Conservation (phyloP, 129 eudicot genomes). For the Logfia minima region DNA sequence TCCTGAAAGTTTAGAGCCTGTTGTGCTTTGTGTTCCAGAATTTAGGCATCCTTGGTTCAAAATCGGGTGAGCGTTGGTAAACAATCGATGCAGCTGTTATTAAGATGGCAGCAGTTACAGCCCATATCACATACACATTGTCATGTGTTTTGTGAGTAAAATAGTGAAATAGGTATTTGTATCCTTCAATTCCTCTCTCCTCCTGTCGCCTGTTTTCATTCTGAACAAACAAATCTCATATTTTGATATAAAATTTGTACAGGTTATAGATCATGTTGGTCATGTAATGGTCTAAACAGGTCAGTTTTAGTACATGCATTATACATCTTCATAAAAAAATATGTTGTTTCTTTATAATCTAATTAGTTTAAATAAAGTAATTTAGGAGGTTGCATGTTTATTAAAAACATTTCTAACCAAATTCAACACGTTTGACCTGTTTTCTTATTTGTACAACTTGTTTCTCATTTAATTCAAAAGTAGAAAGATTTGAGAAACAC, state of each 20-base stretch:
- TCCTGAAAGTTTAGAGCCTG: slow-evolving; percentile 10
- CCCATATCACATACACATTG: slow-evolving; percentile 69
- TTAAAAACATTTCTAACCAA: too few relatives aligned
- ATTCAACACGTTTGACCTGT: not conserved
- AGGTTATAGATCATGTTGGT: not conserved
- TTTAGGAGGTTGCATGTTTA: too few relatives aligned
- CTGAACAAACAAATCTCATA: slow-evolving; percentile 37
- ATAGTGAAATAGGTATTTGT: slow-evolving; percentile 56
- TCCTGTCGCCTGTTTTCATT: slow-evolving; percentile 58
- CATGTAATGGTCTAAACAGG: not conserved
- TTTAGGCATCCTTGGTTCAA: slow-evolving; percentile 48
- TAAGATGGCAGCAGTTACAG: slow-evolving; percentile 73
- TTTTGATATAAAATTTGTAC: not conserved
- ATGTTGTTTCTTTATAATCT: too few relatives aligned
- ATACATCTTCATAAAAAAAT: too few relatives aligned
- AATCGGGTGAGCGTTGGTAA: slow-evolving; percentile 56
- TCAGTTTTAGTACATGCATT: not conserved
- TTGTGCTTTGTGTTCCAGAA: slow-evolving; percentile 44
- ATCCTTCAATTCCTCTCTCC: slow-evolving; percentile 60
- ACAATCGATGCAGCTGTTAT: slow-evolving; percentile 65
- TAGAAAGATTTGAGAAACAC: not conserved
- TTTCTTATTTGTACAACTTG: not conserved
- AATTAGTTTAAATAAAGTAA: too few relatives aligned
- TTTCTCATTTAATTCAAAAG: not conserved
- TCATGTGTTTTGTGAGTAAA: slow-evolving; percentile 51